Conservation (phyloP, 139 green algal species). For the Asterochloris sp. region DNA sequence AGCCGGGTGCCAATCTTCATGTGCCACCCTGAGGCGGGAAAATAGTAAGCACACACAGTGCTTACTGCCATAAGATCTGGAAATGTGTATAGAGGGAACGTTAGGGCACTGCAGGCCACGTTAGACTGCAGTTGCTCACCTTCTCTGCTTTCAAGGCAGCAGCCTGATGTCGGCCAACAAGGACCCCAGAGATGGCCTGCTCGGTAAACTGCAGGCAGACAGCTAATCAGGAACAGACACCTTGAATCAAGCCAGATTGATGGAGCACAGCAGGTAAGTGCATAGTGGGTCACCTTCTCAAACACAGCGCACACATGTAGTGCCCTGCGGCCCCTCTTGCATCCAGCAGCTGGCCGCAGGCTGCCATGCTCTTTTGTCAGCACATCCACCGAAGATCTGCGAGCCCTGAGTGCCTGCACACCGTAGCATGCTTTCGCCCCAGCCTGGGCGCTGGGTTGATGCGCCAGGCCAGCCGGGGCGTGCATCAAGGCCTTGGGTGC, state of each 20-base stretch:
- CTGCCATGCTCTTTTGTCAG: too few relatives aligned
- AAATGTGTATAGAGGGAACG: neutral
- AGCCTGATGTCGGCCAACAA: constrained; percentile 75
- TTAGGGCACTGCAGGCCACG: neutral
- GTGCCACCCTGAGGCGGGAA: neutral
- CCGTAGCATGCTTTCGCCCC: too few relatives aligned
- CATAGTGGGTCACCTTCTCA: neutral
- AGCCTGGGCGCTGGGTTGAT: too few relatives aligned
- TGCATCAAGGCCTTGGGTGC: too few relatives aligned
- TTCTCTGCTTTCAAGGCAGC: constrained; percentile 51
- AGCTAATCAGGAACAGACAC: constrained; percentile 11
- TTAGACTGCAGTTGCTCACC: constrained; percentile 34
- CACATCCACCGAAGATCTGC: too few relatives aligned
- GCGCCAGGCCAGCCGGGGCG: too few relatives aligned
- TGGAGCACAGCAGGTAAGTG: too few relatives aligned
- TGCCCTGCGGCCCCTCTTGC: too few relatives aligned
- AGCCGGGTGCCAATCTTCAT: too few relatives aligned
- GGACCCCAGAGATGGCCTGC: constrained; percentile 78
- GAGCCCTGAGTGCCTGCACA: too few relatives aligned
- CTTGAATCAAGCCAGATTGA: neutral
- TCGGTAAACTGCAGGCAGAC: constrained; percentile 84
- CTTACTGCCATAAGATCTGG: neutral
- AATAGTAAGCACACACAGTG: neutral
- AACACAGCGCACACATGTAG: neutral
- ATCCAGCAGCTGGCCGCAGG: too few relatives aligned